These are phyloP conservation scores for Candida vaughaniae DNA, from an alignment of 805 yeast genomes.

Conservation along the genomic window DNA sequence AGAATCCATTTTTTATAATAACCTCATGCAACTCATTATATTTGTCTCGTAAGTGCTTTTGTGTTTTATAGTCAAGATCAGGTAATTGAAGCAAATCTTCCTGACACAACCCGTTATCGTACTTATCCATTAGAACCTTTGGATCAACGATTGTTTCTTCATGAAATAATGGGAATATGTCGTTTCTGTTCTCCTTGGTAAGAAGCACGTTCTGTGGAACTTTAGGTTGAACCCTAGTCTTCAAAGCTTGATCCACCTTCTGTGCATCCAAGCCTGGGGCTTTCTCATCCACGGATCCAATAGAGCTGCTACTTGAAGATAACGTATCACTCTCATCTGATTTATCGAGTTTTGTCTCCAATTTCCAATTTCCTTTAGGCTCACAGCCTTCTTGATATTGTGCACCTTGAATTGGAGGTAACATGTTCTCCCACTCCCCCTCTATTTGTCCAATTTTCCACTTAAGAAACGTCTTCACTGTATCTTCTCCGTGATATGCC, in stretches of 20 bases:
- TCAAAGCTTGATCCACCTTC: background rate
- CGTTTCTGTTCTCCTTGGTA: slow-evolving; percentile 31
- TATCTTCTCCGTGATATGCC: slow-evolving; percentile 70
- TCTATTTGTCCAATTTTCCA: slow-evolving; percentile 69
- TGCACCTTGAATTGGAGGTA: slow-evolving; percentile 92
- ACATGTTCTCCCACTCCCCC: slow-evolving; percentile 65
- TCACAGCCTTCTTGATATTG: slow-evolving; percentile 5
- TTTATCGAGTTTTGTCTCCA: slow-evolving; percentile 16
- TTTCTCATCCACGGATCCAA: background rate
- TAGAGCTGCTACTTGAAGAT: slow-evolving; percentile 7
- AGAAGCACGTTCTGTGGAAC: slow-evolving; percentile 51
- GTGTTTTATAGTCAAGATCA: slow-evolving; percentile 65
- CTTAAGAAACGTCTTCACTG: slow-evolving; percentile 48
- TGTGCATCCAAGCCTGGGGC: background rate
- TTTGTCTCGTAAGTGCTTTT: slow-evolving; percentile 50
- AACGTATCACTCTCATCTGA: slow-evolving; percentile 12
- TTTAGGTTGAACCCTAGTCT: slow-evolving; percentile 40
- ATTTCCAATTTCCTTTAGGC: slow-evolving; percentile 3
- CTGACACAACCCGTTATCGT: slow-evolving; percentile 54
- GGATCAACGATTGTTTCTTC: slow-evolving; percentile 52
- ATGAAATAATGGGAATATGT: slow-evolving; percentile 33
- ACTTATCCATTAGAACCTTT: slow-evolving; percentile 49
- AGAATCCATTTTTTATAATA: slow-evolving; percentile 58
- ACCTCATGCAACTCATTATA: slow-evolving; percentile 60
- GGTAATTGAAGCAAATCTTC: slow-evolving; percentile 62